Conservation (phyloP, 495 filamentous ascomycete genomes). For the Penicillium paradoxum region DNA sequence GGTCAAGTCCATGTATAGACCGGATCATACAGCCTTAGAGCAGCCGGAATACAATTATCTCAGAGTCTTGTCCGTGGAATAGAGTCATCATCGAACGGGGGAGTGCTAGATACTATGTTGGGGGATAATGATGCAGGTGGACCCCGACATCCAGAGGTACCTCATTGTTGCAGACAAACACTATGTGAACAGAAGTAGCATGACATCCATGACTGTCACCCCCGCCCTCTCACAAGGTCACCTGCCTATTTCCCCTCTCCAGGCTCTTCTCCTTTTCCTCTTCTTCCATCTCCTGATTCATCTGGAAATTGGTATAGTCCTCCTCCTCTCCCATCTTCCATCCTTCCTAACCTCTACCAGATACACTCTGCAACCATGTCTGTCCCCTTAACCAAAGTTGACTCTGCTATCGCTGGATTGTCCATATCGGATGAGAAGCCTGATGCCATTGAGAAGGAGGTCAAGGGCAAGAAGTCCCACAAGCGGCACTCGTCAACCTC, state of each 20-base stretch:
- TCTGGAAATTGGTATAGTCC: background rate
- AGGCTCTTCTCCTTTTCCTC: slow-evolving; percentile 23
- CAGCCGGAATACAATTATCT: too few relatives aligned
- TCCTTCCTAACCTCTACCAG: slow-evolving; percentile 5
- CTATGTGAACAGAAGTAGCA: slow-evolving; percentile 4
- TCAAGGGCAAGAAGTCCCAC: slow-evolving; percentile 52
- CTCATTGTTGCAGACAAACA: background rate
- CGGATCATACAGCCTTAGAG: too few relatives aligned
- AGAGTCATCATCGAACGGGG: too few relatives aligned
- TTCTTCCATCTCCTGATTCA: slow-evolving; percentile 10
- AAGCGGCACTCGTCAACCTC: slow-evolving; percentile 62
- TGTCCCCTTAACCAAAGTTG: slow-evolving; percentile 73
- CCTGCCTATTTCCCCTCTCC: slow-evolving; percentile 28
- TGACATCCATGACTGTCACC: slow-evolving; percentile 28
- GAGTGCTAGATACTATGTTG: too few relatives aligned
- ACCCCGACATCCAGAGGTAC: background rate
- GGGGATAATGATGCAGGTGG: background rate
- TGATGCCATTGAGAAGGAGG: slow-evolving; percentile 29
- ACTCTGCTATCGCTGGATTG: slow-evolving; percentile 78
- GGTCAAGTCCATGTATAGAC: too few relatives aligned
- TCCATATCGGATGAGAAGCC: slow-evolving; percentile 60
- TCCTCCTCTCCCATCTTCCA: slow-evolving; percentile 21
- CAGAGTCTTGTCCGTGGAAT: too few relatives aligned
- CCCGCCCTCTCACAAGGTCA: slow-evolving; percentile 26
- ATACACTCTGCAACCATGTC: slow-evolving; percentile 47